Evolutionary conservation across 306 rosid species (phyloP).

Genomic region (Castanea sativa): DNA sequence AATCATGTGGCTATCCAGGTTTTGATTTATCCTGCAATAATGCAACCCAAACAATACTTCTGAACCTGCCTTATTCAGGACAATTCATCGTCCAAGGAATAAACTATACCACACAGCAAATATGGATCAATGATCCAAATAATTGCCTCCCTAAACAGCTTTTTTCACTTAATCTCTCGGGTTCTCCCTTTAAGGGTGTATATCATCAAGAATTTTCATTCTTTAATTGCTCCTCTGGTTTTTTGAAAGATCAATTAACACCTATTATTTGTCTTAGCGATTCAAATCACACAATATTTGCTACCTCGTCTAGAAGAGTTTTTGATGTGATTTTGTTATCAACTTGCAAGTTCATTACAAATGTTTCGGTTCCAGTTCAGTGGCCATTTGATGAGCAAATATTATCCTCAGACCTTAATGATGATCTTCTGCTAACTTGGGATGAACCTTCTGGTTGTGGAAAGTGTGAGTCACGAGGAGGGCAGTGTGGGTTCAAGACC

Average conservation of each 20-base stretch:
- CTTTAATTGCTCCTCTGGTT: conserved; percentile 62
- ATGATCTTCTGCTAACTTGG: too few species aligned
- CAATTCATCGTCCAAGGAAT: conserved; percentile 45
- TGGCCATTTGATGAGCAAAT: neutral
- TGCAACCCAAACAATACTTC: conserved; percentile 30
- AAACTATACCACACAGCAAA: conserved; percentile 56
- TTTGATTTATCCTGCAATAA: conserved; percentile 46
- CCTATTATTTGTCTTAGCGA: conserved; percentile 60
- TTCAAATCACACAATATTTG: conserved; percentile 37
- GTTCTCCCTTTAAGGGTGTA: conserved; percentile 45
- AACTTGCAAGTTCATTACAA: conserved; percentile 29
- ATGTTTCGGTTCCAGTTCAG: conserved; percentile 47
- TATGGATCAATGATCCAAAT: conserved; percentile 66
- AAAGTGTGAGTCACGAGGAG: too few species aligned
- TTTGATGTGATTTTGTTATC: conserved; percentile 23
- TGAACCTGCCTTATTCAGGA: conserved; percentile 47
- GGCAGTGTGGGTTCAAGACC: too few species aligned
- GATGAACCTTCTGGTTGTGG: too few species aligned
- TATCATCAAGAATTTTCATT: conserved; percentile 43
- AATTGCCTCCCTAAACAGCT: conserved; percentile 59
- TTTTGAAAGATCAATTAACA: conserved; percentile 26
- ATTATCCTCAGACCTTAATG: too few species aligned
- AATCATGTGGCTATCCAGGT: conserved; percentile 58
- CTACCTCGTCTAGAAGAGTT: conserved; percentile 40
- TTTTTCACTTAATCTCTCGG: conserved; percentile 47